Conservation (phyloP, 768 basidiomycete genomes). For the Tulasnella sp. region DNA sequence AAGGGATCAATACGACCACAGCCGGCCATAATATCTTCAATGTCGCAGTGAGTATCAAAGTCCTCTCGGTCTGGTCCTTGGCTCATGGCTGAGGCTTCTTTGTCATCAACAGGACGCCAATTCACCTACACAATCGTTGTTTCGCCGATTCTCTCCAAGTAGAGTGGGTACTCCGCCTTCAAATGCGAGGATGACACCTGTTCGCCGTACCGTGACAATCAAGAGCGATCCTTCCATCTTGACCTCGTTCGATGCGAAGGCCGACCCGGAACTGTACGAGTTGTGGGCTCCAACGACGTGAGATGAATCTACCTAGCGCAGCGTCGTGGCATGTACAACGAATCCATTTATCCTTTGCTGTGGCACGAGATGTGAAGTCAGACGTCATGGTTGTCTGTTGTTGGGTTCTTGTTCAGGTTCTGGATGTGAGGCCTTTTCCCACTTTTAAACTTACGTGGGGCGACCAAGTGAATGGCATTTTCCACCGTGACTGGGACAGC, state of each 20-base stretch:
- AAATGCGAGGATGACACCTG: constrained; percentile 19
- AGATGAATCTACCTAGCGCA: too few species aligned
- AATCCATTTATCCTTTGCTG: too few species aligned
- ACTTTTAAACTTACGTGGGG: too few species aligned
- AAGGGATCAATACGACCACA: neutral
- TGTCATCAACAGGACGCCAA: constrained; percentile 21
- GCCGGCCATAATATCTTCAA: neutral
- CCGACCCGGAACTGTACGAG: constrained; percentile 65
- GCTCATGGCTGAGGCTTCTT: constrained; percentile 19
- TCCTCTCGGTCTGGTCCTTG: neutral
- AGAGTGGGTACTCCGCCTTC: constrained; percentile 22
- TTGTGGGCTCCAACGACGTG: constrained; percentile 48
- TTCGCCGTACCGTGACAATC: constrained; percentile 34
- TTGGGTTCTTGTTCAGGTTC: too few species aligned
- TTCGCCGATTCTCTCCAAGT: constrained; percentile 19
- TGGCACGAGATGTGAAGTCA: too few species aligned
- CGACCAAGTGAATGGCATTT: too few species aligned
- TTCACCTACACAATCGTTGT: constrained; percentile 16
- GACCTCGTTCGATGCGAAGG: constrained; percentile 57
- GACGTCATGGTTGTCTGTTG: too few species aligned
- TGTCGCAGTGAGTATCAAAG: too few species aligned
- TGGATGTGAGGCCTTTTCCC: too few species aligned
- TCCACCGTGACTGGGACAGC: too few species aligned
- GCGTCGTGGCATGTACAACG: too few species aligned
- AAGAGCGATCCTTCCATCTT: constrained; percentile 54